A percentile compares a stretch with the other conserved stretches of the same genome.
phyloP scores from a whole-genome alignment of 139 green algal genomes.

The Bryopsis sp. region DNA sequence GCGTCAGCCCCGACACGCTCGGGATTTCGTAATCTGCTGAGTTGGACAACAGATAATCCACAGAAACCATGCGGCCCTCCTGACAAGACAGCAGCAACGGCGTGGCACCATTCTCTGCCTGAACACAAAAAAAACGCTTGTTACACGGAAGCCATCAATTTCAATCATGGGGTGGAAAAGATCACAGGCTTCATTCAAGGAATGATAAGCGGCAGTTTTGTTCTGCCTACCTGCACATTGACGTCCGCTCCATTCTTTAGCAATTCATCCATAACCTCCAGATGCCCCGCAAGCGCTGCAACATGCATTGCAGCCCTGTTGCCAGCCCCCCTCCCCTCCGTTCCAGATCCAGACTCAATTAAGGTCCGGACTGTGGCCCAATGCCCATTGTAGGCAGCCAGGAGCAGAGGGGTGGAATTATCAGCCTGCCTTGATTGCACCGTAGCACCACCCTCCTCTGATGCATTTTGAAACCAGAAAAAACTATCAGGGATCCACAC shows the following conservation, averaged over 20 bases:
- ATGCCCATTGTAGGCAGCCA: neutral
- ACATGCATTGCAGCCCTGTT: slow-evolving; percentile 7
- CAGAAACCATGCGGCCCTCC: neutral
- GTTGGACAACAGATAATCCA: neutral
- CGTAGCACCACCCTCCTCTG: neutral
- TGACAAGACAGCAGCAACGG: slow-evolving; percentile 12
- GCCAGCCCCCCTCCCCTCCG: neutral
- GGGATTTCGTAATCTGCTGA: neutral
- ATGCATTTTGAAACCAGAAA: too few species aligned
- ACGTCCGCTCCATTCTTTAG: slow-evolving; percentile 1
- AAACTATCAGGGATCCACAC: too few species aligned
- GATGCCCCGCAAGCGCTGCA: slow-evolving; percentile 4
- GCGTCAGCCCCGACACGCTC: neutral
- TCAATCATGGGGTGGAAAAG: too few species aligned
- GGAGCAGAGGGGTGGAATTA: slow-evolving; percentile 15
- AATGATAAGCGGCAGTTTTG: neutral
- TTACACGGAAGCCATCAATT: too few species aligned
- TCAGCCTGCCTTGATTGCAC: slow-evolving; percentile 12
- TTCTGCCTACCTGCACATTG: neutral
- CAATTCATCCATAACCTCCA: slow-evolving; percentile 1
- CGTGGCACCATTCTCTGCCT: slow-evolving; percentile 17
- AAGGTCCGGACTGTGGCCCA: slow-evolving; percentile 1
- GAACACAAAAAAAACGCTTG: neutral
- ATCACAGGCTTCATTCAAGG: too few species aligned
- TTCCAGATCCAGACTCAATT: neutral